A percentile compares a stretch with the other conserved stretches of the same genome.
Conservation (phyloP, 78 protist species). For the Goniomonas avonlea region DNA sequence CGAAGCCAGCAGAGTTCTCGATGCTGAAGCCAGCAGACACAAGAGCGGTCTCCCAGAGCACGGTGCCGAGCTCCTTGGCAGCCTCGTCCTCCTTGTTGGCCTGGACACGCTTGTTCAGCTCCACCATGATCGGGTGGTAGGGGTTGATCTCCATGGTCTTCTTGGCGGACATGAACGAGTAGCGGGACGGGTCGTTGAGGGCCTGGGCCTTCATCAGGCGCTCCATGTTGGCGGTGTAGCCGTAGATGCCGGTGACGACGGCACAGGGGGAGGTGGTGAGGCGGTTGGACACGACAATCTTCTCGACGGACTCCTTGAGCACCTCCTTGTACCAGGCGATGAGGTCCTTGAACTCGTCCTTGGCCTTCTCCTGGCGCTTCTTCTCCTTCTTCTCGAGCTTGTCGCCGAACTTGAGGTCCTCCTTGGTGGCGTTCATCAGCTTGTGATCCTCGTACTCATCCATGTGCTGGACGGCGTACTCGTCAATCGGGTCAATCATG, state of each 20-base stretch:
- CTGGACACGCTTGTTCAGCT: conserved; percentile 32
- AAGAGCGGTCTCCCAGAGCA: conserved; percentile 73
- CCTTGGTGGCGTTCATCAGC: conserved; percentile 78
- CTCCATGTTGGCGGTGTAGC: conserved; percentile 89
- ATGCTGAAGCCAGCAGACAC: conserved; percentile 36
- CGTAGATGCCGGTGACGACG: conserved; percentile 69
- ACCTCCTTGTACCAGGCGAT: conserved; percentile 23
- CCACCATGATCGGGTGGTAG: conserved; percentile 69
- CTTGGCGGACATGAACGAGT: conserved; percentile 33
- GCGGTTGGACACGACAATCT: conserved; percentile 65
- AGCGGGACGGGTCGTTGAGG: conserved; percentile 24
- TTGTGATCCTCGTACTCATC: conserved; percentile 65
- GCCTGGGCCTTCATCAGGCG: conserved; percentile 87
- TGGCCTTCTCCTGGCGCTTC: conserved; percentile 26
- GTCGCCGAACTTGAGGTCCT: conserved; percentile 73
- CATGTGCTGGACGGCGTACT: conserved; percentile 76
- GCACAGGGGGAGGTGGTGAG: conserved; percentile 71
- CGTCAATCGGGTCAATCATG: conserved; percentile 94
- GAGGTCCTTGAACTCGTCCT: conserved; percentile 44
- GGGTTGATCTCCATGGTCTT: conserved; percentile 84
- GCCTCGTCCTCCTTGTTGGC: conserved; percentile 48
- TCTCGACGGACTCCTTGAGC: conserved; percentile 52
- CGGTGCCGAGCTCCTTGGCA: conserved; percentile 48
- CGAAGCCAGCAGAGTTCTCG: conserved; percentile 41
- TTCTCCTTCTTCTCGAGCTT: conserved; percentile 45